These are phyloP conservation scores for Pythium sp. DNA, from an alignment of 352 stramenopile species.

Conservation along the genomic window DNA sequence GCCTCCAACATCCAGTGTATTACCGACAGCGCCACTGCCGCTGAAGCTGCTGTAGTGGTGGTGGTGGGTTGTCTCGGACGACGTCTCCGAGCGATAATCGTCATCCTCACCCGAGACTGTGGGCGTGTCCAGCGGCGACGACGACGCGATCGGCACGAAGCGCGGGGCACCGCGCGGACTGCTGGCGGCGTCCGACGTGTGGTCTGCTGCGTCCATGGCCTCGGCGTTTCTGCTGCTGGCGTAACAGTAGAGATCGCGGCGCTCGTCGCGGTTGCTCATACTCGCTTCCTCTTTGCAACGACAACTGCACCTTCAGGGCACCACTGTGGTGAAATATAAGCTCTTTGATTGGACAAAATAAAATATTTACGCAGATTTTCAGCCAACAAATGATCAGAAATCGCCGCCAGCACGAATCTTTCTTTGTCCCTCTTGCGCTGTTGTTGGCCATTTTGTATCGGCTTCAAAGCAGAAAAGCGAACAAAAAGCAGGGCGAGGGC, in stretches of 20 bases:
- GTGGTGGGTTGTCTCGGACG: constrained; percentile 49
- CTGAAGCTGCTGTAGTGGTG: not conserved
- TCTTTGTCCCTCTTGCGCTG: not conserved
- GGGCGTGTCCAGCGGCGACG: constrained; percentile 54
- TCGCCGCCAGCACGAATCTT: not conserved
- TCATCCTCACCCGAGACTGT: constrained; percentile 69
- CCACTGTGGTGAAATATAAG: not conserved
- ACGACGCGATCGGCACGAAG: constrained; percentile 3
- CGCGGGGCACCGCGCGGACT: not conserved
- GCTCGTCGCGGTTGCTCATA: constrained; percentile 3
- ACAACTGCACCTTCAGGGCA: not conserved
- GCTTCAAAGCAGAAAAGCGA: constrained; percentile 2
- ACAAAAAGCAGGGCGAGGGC: not conserved
- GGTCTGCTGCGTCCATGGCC: not conserved
- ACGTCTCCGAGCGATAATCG: constrained; percentile 77
- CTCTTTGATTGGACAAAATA: not conserved
- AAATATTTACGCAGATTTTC: not conserved
- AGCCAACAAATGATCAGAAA: not conserved
- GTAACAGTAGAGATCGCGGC: not conserved
- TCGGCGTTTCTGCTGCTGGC: not conserved
- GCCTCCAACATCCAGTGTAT: not conserved
- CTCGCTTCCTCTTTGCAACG: not conserved
- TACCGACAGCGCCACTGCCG: not conserved
- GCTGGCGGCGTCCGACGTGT: constrained; percentile 1
- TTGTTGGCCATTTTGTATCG: no score